Conservation (phyloP, 2,329 filamentous ascomycete species). For the Nemania bipapillata region DNA sequence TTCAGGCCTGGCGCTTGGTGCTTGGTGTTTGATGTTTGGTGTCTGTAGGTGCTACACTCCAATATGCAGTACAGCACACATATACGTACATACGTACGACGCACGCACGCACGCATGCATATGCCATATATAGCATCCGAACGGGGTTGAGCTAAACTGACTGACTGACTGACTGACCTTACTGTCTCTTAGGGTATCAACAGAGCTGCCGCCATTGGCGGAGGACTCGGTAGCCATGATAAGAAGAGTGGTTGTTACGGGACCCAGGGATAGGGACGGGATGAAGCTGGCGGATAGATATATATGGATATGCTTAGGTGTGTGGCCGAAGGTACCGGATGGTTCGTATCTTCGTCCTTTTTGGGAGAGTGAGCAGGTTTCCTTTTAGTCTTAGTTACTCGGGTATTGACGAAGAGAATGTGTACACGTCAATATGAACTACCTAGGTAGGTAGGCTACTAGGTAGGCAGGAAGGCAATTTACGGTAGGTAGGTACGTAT, state of each 20-base stretch:
- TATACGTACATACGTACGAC: not conserved
- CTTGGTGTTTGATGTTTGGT: not conserved
- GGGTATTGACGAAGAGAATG: not conserved
- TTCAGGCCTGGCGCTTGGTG: not conserved
- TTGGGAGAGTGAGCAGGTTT: not conserved
- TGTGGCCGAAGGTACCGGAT: constrained; percentile 35
- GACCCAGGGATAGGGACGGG: constrained; percentile 26
- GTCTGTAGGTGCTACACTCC: not conserved
- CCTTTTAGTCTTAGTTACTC: not conserved
- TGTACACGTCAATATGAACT: not conserved
- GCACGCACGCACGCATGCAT: not conserved
- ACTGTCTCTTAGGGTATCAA: constrained; percentile 64
- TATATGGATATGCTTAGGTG: not conserved
- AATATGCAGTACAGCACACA: not conserved
- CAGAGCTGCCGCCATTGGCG: constrained; percentile 62
- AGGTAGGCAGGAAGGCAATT: too few species aligned
- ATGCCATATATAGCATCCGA: not conserved
- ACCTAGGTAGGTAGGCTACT: not conserved
- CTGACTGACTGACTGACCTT: constrained; percentile 55
- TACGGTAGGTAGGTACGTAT: too few species aligned
- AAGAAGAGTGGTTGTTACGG: constrained; percentile 38
- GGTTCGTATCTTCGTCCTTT: not conserved
- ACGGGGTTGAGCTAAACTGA: too few species aligned
- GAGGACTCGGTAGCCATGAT: constrained; percentile 57
- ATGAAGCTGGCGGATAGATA: constrained; percentile 21